Conservation (phyloP, 768 basidiomycete species). For the Krasilnikovozyma curviuscula region DNA sequence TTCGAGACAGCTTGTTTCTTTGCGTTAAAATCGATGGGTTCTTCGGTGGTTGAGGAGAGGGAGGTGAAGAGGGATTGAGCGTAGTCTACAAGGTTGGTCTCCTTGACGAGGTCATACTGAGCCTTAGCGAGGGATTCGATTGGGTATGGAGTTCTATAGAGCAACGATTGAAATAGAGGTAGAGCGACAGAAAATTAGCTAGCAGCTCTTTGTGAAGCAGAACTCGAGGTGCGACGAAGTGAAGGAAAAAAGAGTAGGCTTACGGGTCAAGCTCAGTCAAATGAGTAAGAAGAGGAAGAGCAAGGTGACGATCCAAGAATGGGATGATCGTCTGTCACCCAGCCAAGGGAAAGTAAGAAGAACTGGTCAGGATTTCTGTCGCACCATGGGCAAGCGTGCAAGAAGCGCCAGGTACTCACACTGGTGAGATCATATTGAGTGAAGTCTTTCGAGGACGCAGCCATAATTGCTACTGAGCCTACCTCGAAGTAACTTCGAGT, state of each 20-base stretch:
- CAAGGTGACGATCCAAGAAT: conserved; percentile 83
- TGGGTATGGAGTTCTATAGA: conserved; percentile 38
- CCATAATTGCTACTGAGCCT: no score
- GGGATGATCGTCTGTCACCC: conserved; percentile 67
- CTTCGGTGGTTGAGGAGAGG: neutral
- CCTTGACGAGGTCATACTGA: conserved; percentile 92
- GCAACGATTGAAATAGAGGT: neutral
- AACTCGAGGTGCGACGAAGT: neutral
- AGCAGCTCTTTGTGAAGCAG: neutral
- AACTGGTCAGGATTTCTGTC: no score
- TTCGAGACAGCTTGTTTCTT: conserved; percentile 36
- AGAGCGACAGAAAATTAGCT: neutral
- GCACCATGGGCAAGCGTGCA: no score
- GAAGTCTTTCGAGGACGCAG: no score
- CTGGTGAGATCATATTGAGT: no score
- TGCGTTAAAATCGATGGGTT: neutral
- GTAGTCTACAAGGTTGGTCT: conserved; percentile 97
- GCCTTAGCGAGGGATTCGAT: conserved; percentile 62
- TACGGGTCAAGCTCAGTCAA: conserved; percentile 42
- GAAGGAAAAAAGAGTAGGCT: neutral
- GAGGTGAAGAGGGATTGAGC: conserved; percentile 52
- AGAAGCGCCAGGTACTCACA: no score
- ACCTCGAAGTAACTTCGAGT: no score
- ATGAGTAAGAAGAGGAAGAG: conserved; percentile 78
- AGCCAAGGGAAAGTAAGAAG: no score